Conservation (phyloP, 495 filamentous ascomycete genomes). For the Daldinia caldariorum region DNA sequence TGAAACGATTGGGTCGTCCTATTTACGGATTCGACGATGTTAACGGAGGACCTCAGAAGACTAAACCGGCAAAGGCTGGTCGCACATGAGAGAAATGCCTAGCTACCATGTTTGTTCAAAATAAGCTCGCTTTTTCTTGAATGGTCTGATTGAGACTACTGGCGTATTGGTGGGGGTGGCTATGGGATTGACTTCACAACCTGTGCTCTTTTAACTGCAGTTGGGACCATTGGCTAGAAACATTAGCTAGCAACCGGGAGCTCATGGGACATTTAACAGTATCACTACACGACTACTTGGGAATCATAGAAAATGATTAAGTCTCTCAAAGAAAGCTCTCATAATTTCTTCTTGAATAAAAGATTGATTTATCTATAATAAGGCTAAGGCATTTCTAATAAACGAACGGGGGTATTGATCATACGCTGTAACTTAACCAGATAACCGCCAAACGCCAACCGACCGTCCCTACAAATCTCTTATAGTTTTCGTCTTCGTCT, state of each 20-base stretch:
- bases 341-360: slow-evolving; percentile 5
- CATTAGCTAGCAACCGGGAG: not conserved
- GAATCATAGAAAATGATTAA: not conserved
- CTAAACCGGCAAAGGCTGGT: not conserved
- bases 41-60: not conserved
- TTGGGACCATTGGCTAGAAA: not conserved
- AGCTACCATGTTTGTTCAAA: not conserved
- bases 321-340: not conserved
- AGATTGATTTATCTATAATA: slow-evolving; percentile 11
- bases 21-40: slow-evolving; percentile 63
- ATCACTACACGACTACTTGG: not conserved
- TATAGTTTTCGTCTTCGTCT: slow-evolving; percentile 49
- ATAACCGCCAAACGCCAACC: slow-evolving; percentile 36
- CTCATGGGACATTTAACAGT: no score
- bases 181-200: not conserved
- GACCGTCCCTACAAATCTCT: slow-evolving; percentile 15
- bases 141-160: not conserved
- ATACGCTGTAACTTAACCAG: slow-evolving; percentile 22
- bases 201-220: not conserved
- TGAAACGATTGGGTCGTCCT: slow-evolving; percentile 59
- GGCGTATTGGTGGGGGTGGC: not conserved
- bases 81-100: not conserved
- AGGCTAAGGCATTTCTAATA: slow-evolving; percentile 24
- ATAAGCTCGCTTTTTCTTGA: not conserved
- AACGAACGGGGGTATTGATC: slow-evolving; percentile 43